Conservation (phyloP, 106 monocot species). For the Triglochin maritima region DNA sequence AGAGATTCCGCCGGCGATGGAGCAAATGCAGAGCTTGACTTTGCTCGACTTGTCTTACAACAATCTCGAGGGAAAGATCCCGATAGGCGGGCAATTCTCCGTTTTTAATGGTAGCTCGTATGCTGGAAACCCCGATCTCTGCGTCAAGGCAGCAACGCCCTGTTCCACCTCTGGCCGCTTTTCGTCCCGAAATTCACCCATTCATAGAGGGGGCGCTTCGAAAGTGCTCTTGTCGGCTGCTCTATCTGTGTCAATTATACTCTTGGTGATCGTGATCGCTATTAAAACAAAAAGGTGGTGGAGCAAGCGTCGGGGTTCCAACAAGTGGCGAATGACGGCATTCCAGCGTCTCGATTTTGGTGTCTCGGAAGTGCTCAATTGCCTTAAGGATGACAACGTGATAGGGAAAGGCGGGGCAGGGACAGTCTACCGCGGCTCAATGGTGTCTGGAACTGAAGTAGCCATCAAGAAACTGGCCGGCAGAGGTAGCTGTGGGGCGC, state of each 20-base stretch:
- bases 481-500: slow-evolving; percentile 20
- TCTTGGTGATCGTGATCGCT: not conserved
- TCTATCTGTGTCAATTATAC: not conserved
- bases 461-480: slow-evolving; percentile 70
- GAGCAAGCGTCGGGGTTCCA: slow-evolving; percentile 2
- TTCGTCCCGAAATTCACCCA: too few species aligned
- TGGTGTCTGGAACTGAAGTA: slow-evolving; percentile 41
- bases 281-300: slow-evolving; percentile 9
- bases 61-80: slow-evolving; percentile 46
- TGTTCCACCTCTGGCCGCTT: slow-evolving; percentile 7
- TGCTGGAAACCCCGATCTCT: slow-evolving; percentile 62
- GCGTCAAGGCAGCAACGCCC: slow-evolving; percentile 21
- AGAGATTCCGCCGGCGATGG: slow-evolving; percentile 45
- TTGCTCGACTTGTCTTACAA: slow-evolving; percentile 82
- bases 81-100: slow-evolving; percentile 58
- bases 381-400: slow-evolving; percentile 84
- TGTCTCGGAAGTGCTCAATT: slow-evolving; percentile 56
- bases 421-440: slow-evolving; percentile 68
- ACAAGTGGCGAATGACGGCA: slow-evolving; percentile 61
- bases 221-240: slow-evolving; percentile 15
- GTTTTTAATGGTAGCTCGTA: slow-evolving; percentile 77
- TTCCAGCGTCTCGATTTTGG: slow-evolving; percentile 72
- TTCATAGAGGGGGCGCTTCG: slow-evolving; percentile 1
- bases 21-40: slow-evolving; percentile 65
- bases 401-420: slow-evolving; percentile 95